phyloP scores from a whole-genome alignment of 495 filamentous ascomycete genomes.

The Penicillium tannophilum region DNA sequence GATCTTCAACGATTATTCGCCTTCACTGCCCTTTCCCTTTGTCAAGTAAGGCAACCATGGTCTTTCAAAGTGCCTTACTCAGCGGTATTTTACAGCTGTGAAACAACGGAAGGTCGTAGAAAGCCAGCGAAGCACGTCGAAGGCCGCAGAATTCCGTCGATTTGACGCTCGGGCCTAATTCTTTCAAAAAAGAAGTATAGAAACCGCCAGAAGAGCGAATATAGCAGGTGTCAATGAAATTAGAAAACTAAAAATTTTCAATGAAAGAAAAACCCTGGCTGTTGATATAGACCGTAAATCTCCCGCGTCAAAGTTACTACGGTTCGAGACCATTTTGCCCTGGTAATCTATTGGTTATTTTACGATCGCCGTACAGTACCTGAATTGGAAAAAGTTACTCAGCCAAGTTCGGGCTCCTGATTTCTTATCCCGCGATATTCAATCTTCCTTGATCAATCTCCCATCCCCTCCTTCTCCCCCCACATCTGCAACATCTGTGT shows the following conservation, averaged over 20 bases:
- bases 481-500: slow-evolving; percentile 17
- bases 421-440: slow-evolving; percentile 28
- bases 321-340: not conserved
- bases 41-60: slow-evolving; percentile 1
- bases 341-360: slow-evolving; percentile 26
- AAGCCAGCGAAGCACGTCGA: slow-evolving; percentile 35
- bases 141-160: slow-evolving; percentile 36
- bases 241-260: slow-evolving; percentile 13
- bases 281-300: not conserved
- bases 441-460: slow-evolving; percentile 17
- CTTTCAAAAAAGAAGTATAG: slow-evolving; percentile 15
- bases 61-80: slow-evolving; percentile 3
- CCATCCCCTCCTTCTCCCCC: slow-evolving; percentile 14
- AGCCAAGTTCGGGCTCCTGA: slow-evolving; percentile 24
- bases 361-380: slow-evolving; percentile 25
- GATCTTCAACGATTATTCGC: not conserved
- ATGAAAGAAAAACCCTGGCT: not conserved
- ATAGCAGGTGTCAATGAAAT: slow-evolving; percentile 2
- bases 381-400: slow-evolving; percentile 31
- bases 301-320: not conserved
- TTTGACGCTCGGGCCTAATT: slow-evolving; percentile 37
- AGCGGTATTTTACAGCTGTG: slow-evolving; percentile 8
- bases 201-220: slow-evolving; percentile 28
- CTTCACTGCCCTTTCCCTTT: not conserved
- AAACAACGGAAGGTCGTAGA: slow-evolving; percentile 27